These are phyloP conservation scores for Taxillus chinensis DNA, from an alignment of 164 flowering plant species.

Conservation along the genomic window DNA sequence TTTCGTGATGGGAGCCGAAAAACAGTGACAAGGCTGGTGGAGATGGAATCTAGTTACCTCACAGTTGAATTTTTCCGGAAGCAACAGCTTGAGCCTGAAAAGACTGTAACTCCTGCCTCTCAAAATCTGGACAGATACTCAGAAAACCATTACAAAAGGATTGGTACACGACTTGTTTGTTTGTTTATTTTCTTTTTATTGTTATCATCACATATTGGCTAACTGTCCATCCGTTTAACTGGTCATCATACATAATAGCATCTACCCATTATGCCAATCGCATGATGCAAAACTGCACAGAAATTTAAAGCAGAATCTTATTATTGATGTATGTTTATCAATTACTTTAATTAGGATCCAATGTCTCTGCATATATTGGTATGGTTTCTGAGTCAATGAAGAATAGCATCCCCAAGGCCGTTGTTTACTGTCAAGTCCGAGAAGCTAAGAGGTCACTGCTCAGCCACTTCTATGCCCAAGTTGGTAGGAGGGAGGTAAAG, in stretches of 20 bases:
- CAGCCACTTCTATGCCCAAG: slow-evolving; percentile 61
- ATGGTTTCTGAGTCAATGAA: slow-evolving; percentile 83
- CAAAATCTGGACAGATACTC: slow-evolving; percentile 52
- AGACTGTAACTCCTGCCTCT: slow-evolving; percentile 18
- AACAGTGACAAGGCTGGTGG: slow-evolving; percentile 73
- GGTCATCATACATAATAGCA: too few relatives aligned
- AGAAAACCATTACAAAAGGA: slow-evolving; percentile 65
- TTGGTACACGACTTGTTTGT: slow-evolving; percentile 30
- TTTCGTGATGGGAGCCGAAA: slow-evolving; percentile 87
- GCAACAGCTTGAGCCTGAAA: slow-evolving; percentile 58
- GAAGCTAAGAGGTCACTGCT: slow-evolving; percentile 80
- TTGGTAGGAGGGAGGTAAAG: slow-evolving; percentile 79
- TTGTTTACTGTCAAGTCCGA: slow-evolving; percentile 84
- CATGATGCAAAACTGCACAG: too few relatives aligned
- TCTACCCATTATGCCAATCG: too few relatives aligned
- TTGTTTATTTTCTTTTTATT: too few relatives aligned
- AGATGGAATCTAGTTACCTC: slow-evolving; percentile 86
- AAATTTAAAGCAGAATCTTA: too few relatives aligned
- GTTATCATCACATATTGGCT: too few relatives aligned
- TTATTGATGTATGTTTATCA: too few relatives aligned
- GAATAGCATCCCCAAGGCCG: slow-evolving; percentile 85
- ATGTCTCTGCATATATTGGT: slow-evolving; percentile 48
- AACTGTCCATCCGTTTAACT: too few relatives aligned
- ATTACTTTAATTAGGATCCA: slow-evolving; percentile 25
- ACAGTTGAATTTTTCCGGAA: slow-evolving; percentile 92